phyloP scores from a whole-genome alignment of 2,329 filamentous ascomycete genomes.

The Scolecobasidium constrictum region DNA sequence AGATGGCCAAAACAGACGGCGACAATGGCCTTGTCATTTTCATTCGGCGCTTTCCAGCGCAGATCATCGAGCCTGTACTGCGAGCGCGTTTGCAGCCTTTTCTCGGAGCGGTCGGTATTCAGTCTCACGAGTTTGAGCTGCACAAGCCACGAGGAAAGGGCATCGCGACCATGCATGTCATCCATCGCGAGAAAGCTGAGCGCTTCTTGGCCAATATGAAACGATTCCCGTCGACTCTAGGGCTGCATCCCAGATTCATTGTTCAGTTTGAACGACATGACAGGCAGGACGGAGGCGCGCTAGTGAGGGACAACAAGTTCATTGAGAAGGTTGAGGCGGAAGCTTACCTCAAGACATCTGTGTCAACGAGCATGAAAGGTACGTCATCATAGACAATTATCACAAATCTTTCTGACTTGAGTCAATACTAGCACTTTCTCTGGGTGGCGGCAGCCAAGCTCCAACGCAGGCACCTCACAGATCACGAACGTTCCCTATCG shows the following conservation, averaged over 20 bases:
- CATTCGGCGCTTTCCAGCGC: not conserved
- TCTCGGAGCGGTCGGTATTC: slow-evolving; percentile 28
- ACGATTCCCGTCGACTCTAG: not conserved
- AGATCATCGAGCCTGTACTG: not conserved
- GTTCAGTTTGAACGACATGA: not conserved
- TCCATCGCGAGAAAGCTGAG: not conserved
- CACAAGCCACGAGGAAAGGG: slow-evolving; percentile 21
- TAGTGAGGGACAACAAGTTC: not conserved
- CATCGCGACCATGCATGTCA: slow-evolving; percentile 2
- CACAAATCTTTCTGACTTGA: too few relatives aligned
- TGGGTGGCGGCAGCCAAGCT: too few relatives aligned
- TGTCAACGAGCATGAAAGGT: too few relatives aligned
- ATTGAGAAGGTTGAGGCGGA: not conserved
- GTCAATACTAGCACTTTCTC: too few relatives aligned
- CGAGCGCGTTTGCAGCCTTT: not conserved
- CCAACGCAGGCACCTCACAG: too few relatives aligned
- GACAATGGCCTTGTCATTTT: slow-evolving; percentile 6
- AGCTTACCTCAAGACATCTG: not conserved
- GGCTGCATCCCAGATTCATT: not conserved
- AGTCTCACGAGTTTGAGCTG: slow-evolving; percentile 34
- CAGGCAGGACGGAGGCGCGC: not conserved
- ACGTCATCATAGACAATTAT: too few relatives aligned
- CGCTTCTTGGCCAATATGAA: slow-evolving; percentile 2
- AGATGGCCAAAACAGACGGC: too few relatives aligned
- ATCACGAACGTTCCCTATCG: not conserved